Percentiles rank a stretch among this genome's conserved stretches.
Conservation (phyloP, 805 yeast species). For the Zygoascus flipseniorum region DNA sequence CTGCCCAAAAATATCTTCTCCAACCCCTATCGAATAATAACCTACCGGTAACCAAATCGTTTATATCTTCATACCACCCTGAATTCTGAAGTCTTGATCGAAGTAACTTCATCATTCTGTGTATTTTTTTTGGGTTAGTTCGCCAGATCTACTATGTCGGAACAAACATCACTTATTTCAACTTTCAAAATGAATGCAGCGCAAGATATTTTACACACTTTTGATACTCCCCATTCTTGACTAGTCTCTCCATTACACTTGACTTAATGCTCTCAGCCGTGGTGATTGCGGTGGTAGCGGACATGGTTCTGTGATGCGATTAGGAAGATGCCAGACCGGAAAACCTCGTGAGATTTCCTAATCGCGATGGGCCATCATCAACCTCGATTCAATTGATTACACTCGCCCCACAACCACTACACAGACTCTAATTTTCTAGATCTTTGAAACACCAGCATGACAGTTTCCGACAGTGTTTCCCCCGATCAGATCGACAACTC, state of each 20-base stretch:
- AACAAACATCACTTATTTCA: neutral
- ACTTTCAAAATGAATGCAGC: too few relatives aligned
- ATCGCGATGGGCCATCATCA: too few relatives aligned
- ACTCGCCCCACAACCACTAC: too few relatives aligned
- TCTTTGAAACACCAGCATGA: neutral
- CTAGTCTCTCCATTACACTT: conserved; percentile 47
- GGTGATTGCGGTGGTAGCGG: neutral
- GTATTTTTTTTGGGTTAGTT: neutral
- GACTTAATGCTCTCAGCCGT: conserved; percentile 1
- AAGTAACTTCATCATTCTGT: conserved; percentile 26
- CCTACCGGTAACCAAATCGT: conserved; percentile 47
- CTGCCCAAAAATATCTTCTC: conserved; percentile 50
- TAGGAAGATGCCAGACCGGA: neutral
- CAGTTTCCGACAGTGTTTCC: neutral
- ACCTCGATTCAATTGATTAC: too few relatives aligned
- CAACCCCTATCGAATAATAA: conserved; percentile 37
- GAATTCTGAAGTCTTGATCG: conserved; percentile 58
- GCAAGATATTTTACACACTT: conserved; percentile 28
- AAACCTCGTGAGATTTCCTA: too few relatives aligned
- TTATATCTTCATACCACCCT: conserved; percentile 81
- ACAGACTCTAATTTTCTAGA: neutral
- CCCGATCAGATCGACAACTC: neutral
- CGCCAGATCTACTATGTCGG: neutral
- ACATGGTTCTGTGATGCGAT: neutral
- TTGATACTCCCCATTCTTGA: conserved; percentile 75